Evolutionary conservation across 2,329 filamentous ascomycete species (phyloP), one percentile per base, ranked within the genome.

Genomic region (Botryotinia calthae): DNA sequence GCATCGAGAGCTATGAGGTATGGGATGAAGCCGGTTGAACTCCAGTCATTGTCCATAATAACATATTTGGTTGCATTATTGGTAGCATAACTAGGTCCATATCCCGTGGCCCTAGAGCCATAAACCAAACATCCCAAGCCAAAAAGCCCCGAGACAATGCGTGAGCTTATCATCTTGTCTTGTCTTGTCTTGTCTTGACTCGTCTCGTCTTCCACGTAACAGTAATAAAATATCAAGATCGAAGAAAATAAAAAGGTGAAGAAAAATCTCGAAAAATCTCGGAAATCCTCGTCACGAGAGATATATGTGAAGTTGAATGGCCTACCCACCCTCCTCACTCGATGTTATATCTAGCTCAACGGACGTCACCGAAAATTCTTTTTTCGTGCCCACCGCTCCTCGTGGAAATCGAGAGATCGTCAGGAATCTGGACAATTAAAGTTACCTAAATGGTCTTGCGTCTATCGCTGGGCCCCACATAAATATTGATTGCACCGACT

Each of bases 1-100:
- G 82, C 82, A 65, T 84, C 82, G 4, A 86, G 77, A 20, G 84
- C 83, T 71, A 85, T 77, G 6, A 86, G 79, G 74, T 82, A 84
- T 0, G 84, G 82, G 25, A 85, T 82, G 76, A 84, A 85, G 9
- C 81, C 82, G 2, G 80, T 79, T 1, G 82, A 77, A 56, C 79
- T 79, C 83, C 83, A 86, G 78, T 86, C 84, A 74, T 85, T 72
- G 25, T 72, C 70, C 70, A 72, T 67, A n/a, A 72, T 72, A 25
- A 72, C 70, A 40, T 72, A 72, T 67, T 72, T 72, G 46, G 61
- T 68, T 0, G 65, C n/a, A 56, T 68, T 68, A 7, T 3, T 56
- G n/a, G 34, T 14, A 5, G 48, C 65, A 28, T 54, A 51, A 14
- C 37, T 56, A 9, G 46, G 1, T 9, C 48, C 65, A 22, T 67